Conservation (phyloP, 169 alveolate species). For the Babesia bovis region DNA sequence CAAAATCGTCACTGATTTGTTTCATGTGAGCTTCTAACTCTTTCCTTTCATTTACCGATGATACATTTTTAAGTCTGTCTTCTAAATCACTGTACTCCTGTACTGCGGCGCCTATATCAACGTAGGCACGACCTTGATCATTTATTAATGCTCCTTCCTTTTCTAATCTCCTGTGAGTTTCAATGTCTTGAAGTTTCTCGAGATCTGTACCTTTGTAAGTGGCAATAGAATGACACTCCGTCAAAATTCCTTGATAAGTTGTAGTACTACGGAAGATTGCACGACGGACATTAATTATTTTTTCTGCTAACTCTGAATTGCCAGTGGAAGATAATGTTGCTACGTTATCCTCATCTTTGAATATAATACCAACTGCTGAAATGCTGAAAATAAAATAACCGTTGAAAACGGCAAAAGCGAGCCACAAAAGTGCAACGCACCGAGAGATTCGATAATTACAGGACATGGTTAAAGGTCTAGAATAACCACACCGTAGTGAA, state of each 20-base stretch:
- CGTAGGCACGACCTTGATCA: not conserved
- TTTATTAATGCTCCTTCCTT: not conserved
- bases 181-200: not conserved
- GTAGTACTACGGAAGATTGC: not conserved
- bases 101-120: not conserved
- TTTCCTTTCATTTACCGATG: not conserved
- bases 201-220: not conserved
- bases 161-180: not conserved
- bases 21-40: not conserved
- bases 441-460: not conserved
- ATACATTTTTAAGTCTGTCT: not conserved
- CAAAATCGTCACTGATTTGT: not conserved
- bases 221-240: not conserved
- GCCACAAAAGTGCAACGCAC: not conserved
- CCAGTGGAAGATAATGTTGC: not conserved
- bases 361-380: not conserved
- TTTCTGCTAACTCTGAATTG: not conserved
- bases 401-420: not conserved
- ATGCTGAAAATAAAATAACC: not conserved
- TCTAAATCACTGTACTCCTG: not conserved
- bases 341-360: not conserved
- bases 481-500: not conserved
- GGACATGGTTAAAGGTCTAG: not conserved
- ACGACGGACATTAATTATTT: not conserved
- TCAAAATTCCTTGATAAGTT: too few relatives aligned